Conservation (phyloP, 805 yeast genomes). For the Lachancea cidri region DNA sequence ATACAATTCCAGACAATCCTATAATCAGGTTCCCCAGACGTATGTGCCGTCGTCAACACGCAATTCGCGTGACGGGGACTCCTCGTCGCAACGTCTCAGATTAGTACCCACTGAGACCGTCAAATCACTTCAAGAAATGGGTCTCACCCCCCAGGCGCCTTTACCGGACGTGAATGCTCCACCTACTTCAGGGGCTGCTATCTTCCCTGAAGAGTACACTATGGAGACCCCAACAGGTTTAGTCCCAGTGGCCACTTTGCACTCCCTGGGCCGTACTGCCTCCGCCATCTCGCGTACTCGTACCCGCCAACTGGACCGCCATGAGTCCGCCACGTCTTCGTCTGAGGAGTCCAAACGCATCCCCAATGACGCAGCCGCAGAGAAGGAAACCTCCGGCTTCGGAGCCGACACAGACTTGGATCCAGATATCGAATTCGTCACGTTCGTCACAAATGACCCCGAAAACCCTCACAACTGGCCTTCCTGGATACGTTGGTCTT, state of each 20-base stretch:
- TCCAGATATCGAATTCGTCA: conserved; percentile 77
- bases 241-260: conserved; percentile 74
- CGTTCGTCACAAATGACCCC: conserved; percentile 73
- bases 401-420: conserved; percentile 38
- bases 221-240: conserved; percentile 84
- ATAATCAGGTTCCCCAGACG: conserved; percentile 12
- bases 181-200: conserved; percentile 44
- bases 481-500: conserved; percentile 47
- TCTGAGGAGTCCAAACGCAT: conserved; percentile 4
- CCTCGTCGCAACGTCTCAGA: conserved; percentile 10
- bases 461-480: conserved; percentile 91
- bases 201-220: conserved; percentile 90
- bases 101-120: conserved; percentile 58
- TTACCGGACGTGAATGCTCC: conserved; percentile 55
- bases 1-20: conserved; percentile 15
- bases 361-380: conserved; percentile 11
- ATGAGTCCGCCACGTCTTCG: conserved; percentile 5
- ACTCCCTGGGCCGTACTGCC: conserved; percentile 53
- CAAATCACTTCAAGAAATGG: conserved; percentile 58
- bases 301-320: conserved; percentile 32
- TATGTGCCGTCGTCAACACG: conserved; percentile 10
- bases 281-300: conserved; percentile 35
- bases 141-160: conserved; percentile 51
- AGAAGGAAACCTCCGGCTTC: conserved; percentile 17
- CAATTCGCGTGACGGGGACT: conserved; percentile 2